Percentiles rank a stretch among this genome's conserved stretches.
Conservation (phyloP, 331 rosid species). For the Dryas integrifolia region DNA sequence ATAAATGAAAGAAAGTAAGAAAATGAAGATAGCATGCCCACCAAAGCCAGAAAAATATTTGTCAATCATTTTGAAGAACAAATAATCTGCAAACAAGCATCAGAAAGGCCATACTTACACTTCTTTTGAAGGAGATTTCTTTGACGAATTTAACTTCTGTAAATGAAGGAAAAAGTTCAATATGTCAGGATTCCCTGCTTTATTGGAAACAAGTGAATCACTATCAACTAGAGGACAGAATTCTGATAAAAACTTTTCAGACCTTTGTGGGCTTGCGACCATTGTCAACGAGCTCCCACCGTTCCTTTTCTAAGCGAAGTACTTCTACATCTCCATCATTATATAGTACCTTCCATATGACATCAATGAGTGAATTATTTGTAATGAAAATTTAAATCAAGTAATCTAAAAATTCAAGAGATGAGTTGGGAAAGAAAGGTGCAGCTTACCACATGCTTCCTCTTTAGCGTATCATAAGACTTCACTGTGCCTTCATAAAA, state of each 20-base stretch:
- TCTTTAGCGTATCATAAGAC: slow-evolving; percentile 70
- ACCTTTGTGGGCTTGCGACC: slow-evolving; percentile 76
- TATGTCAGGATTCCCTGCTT: slow-evolving; percentile 19
- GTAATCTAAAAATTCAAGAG: slow-evolving; percentile 7
- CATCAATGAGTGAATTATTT: slow-evolving; percentile 14
- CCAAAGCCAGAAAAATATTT: background rate
- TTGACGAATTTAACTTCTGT: slow-evolving; percentile 66
- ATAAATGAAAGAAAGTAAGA: slow-evolving; percentile 28
- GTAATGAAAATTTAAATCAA: background rate
- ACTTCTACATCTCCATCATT: slow-evolving; percentile 94
- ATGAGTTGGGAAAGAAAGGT: slow-evolving; percentile 25
- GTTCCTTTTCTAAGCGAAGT: slow-evolving; percentile 80
- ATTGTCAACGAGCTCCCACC: slow-evolving; percentile 81
- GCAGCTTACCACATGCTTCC: slow-evolving; percentile 87
- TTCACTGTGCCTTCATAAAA: slow-evolving; percentile 82
- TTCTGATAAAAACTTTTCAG: slow-evolving; percentile 21
- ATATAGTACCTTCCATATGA: slow-evolving; percentile 62
- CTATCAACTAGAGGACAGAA: slow-evolving; percentile 28
- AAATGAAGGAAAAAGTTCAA: slow-evolving; percentile 18
- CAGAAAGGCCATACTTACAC: slow-evolving; percentile 51
- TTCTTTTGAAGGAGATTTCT: slow-evolving; percentile 41
- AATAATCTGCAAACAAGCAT: background rate
- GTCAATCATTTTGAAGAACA: background rate
- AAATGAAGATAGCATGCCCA: slow-evolving; percentile 15
- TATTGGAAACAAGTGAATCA: slow-evolving; percentile 21